A percentile compares a stretch with the other conserved stretches of the same genome.
Conservation (phyloP, 176 grass and related monocot species). For the Cenchrus fungigraminus region DNA sequence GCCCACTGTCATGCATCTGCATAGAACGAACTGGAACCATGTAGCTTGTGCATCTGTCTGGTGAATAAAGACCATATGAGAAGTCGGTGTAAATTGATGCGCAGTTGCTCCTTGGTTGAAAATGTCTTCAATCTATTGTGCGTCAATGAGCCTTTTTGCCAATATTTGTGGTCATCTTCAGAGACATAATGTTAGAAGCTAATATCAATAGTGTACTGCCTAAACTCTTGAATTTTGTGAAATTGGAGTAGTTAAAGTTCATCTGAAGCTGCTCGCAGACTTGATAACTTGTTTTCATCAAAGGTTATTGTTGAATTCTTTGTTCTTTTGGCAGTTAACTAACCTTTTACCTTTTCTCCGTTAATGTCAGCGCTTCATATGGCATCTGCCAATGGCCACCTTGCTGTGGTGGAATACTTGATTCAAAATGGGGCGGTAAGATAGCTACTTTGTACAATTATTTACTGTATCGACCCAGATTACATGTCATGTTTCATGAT, state of each 20-base stretch:
- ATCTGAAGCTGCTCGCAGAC: not conserved
- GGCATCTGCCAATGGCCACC: slow-evolving; percentile 92
- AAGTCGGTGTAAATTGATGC: not conserved
- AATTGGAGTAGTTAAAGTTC: not conserved
- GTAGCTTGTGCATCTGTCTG: not conserved
- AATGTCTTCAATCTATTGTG: not conserved
- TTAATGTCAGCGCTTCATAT: slow-evolving; percentile 84
- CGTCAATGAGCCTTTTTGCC: not conserved
- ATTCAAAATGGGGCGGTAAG: slow-evolving; percentile 85
- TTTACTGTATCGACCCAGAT: not conserved
- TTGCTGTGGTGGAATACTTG: slow-evolving; percentile 89
- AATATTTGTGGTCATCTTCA: not conserved
- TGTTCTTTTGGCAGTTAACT: slow-evolving; percentile 4
- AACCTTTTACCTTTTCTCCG: not conserved
- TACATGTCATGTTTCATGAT: slow-evolving; percentile 2
- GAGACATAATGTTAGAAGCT: not conserved
- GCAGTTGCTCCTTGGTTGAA: not conserved
- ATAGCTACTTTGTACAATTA: slow-evolving; percentile 6
- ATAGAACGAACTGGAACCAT: not conserved
- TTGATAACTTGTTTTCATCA: not conserved
- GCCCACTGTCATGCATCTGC: not conserved
- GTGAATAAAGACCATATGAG: not conserved
- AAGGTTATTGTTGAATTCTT: not conserved
- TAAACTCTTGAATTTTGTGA: not conserved
- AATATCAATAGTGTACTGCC: not conserved